Evolutionary conservation across 2,329 filamentous ascomycete species (phyloP).

Genomic region (Pseudogymnoascus sp.): DNA sequence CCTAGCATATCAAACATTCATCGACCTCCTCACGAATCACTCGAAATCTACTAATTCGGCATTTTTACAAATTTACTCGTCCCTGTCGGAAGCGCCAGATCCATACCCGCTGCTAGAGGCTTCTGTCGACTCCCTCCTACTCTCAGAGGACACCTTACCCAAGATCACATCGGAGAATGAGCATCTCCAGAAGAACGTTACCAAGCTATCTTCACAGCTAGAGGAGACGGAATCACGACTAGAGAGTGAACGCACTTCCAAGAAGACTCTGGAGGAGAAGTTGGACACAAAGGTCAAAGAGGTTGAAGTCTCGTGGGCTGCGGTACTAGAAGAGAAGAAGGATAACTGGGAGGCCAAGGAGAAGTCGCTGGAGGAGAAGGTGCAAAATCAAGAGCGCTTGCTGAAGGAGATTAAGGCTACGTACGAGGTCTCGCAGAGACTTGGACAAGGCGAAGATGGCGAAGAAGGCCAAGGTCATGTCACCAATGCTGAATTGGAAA

Average conservation of each 20-base stretch:
- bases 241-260: constrained; percentile 65
- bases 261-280: constrained; percentile 66
- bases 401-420: constrained; percentile 93
- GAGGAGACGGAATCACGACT: constrained; percentile 74
- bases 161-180: constrained; percentile 83
- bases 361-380: constrained; percentile 80
- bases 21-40: constrained; percentile 91
- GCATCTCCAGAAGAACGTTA: constrained; percentile 71
- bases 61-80: constrained; percentile 87
- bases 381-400: constrained; percentile 86
- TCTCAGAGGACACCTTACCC: constrained; percentile 86
- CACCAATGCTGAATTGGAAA: constrained; percentile 83
- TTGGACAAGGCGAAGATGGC: constrained; percentile 62
- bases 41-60: constrained; percentile 89
- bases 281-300: constrained; percentile 78
- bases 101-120: constrained; percentile 94
- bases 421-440: constrained; percentile 88
- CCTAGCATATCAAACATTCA: constrained; percentile 92
- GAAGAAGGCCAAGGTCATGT: constrained; percentile 56
- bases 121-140: constrained; percentile 85
- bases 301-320: constrained; percentile 81
- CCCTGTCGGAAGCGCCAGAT: constrained; percentile 89
- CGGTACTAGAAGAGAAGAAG: constrained; percentile 84
- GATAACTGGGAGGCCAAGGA: constrained; percentile 97
- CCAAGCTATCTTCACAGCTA: constrained; percentile 66